A percentile compares a stretch with the other conserved stretches of the same genome.
phyloP scores from a whole-genome alignment of 768 basidiomycete species.

The Suillus subluteus region DNA sequence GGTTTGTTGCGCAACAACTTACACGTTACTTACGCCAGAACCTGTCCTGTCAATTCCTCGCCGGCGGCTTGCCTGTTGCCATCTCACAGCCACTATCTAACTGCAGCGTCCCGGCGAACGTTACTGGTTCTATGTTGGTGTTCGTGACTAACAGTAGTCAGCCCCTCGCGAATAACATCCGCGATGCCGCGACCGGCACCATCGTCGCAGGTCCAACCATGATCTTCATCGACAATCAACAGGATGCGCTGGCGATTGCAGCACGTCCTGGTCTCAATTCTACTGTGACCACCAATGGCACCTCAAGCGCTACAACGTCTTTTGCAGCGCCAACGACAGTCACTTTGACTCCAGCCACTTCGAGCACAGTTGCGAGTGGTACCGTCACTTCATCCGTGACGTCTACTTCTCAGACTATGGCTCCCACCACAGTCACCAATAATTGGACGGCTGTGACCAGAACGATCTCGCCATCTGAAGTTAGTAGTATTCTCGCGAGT shows the following conservation, averaged over 20 bases:
- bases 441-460: slow-evolving; percentile 16
- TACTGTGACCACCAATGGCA: background rate
- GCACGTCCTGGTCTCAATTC: slow-evolving; percentile 36
- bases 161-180: slow-evolving; percentile 63
- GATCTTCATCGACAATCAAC: slow-evolving; percentile 63
- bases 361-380: slow-evolving; percentile 30
- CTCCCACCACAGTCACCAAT: background rate
- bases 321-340: slow-evolving; percentile 13
- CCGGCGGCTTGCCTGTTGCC: slow-evolving; percentile 60
- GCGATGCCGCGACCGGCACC: slow-evolving; percentile 27
- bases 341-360: slow-evolving; percentile 15
- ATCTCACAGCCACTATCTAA: slow-evolving; percentile 59
- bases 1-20: slow-evolving; percentile 2
- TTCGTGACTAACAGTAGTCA: slow-evolving; percentile 67
- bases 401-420: slow-evolving; percentile 6
- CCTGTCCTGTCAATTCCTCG: slow-evolving; percentile 76
- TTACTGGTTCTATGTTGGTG: slow-evolving; percentile 78
- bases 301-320: slow-evolving; percentile 1
- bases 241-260: slow-evolving; percentile 54
- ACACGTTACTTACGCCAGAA: slow-evolving; percentile 38
- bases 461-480: slow-evolving; percentile 29
- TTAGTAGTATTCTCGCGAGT: slow-evolving; percentile 35
- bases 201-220: slow-evolving; percentile 71
- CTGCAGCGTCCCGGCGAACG: slow-evolving; percentile 65
- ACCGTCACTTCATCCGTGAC: slow-evolving; percentile 36